These are phyloP conservation scores for Nidularia sp. DNA, from an alignment of 768 basidiomycete genomes.

Conservation along the genomic window DNA sequence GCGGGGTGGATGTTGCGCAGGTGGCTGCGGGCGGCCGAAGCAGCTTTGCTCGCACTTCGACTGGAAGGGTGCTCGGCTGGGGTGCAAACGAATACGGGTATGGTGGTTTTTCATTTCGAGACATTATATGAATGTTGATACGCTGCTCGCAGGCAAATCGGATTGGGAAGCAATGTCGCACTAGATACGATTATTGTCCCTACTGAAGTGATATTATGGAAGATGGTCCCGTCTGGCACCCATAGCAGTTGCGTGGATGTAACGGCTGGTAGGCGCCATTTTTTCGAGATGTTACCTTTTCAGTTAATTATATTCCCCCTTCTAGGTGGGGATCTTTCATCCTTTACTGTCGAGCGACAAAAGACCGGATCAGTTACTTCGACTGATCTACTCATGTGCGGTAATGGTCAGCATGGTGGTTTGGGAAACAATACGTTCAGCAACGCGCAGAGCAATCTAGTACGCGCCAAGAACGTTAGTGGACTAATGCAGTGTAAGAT, in stretches of 20 bases:
- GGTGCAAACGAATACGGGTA: constrained; percentile 88
- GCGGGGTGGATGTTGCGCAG: constrained; percentile 59
- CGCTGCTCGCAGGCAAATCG: constrained; percentile 61
- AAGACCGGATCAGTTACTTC: constrained; percentile 17
- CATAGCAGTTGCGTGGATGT: constrained; percentile 61
- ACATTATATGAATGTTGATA: constrained; percentile 2
- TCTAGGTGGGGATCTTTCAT: constrained; percentile 71
- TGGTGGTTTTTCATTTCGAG: constrained; percentile 9
- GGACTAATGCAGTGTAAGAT: constrained; percentile 81
- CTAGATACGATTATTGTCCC: constrained; percentile 74
- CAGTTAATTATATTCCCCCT: no score
- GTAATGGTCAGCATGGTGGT: constrained; percentile 82
- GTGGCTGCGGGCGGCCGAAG: constrained; percentile 68
- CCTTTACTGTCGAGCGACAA: constrained; percentile 64
- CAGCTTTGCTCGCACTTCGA: constrained; percentile 65
- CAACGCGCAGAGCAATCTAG: constrained; percentile 66
- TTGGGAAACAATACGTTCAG: constrained; percentile 67
- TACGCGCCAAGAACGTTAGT: constrained; percentile 74
- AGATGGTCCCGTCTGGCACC: constrained; percentile 43
- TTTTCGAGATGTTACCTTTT: no score
- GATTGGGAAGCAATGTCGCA: constrained; percentile 60
- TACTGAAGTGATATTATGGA: constrained; percentile 78
- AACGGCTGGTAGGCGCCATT: constrained; percentile 45
- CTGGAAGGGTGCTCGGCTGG: constrained; percentile 80
- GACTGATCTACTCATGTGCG: constrained; percentile 63